These are phyloP conservation scores for Coprinopsis cinerea DNA, from an alignment of 768 basidiomycete genomes.

Conservation along the genomic window DNA sequence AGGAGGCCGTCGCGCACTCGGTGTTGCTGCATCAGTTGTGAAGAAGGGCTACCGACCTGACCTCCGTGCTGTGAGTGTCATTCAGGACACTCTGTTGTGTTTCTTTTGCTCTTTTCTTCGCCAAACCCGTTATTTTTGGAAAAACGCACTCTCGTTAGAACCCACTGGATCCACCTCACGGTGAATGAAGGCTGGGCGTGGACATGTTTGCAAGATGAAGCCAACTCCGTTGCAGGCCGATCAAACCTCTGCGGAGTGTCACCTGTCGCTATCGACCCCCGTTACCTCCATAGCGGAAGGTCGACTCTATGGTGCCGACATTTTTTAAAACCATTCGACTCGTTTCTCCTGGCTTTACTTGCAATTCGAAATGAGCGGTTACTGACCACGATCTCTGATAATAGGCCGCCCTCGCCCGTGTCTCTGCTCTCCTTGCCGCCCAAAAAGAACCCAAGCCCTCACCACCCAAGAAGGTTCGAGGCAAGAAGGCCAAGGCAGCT, in stretches of 20 bases:
- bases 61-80: slow-evolving; percentile 64
- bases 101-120: slow-evolving; percentile 13
- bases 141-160: slow-evolving; percentile 84
- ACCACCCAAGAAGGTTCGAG: slow-evolving; percentile 66
- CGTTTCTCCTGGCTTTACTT: slow-evolving; percentile 9
- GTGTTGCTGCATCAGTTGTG: slow-evolving; percentile 52
- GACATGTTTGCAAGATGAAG: slow-evolving; percentile 85
- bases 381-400: slow-evolving; percentile 22
- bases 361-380: slow-evolving; percentile 4
- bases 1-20: slow-evolving; percentile 63
- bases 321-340: slow-evolving; percentile 15
- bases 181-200: slow-evolving; percentile 84
- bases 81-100: slow-evolving; percentile 3
- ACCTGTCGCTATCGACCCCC: slow-evolving; percentile 77
- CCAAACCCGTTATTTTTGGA: slow-evolving; percentile 2
- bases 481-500: slow-evolving; percentile 50
- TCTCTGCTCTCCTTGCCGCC: slow-evolving; percentile 62
- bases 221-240: slow-evolving; percentile 42
- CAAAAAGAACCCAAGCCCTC: slow-evolving; percentile 66
- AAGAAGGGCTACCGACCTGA: slow-evolving; percentile 75
- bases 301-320: slow-evolving; percentile 77
- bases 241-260: slow-evolving; percentile 56
- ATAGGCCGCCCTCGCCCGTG: slow-evolving; percentile 72
- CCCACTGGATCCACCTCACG: slow-evolving; percentile 66
- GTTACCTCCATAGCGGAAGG: slow-evolving; percentile 54